phyloP scores from a whole-genome alignment of 768 basidiomycete species.

The Gelatoporia subvermispora region DNA sequence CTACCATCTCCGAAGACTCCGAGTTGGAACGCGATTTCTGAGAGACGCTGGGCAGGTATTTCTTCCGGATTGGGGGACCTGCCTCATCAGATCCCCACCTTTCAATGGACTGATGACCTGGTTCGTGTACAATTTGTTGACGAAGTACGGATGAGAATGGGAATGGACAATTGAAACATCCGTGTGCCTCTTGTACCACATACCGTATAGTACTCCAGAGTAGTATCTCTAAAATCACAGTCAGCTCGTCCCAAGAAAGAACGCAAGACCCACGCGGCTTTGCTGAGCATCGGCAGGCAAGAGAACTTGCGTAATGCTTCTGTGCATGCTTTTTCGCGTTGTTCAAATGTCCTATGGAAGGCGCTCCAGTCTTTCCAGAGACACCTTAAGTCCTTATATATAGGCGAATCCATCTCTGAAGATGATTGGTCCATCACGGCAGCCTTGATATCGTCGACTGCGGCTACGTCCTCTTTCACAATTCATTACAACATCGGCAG shows the following conservation, averaged over 20 bases:
- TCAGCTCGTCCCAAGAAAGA: not conserved
- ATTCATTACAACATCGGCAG: not conserved
- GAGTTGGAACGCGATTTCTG: constrained; percentile 10
- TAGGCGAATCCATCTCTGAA: not conserved
- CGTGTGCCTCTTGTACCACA: not conserved
- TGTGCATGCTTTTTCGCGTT: not conserved
- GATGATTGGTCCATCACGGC: not conserved
- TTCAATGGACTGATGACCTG: constrained; percentile 1
- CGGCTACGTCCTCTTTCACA: not conserved
- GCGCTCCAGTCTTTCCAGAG: constrained; percentile 11
- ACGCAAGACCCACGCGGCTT: constrained; percentile 1
- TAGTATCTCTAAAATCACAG: not conserved
- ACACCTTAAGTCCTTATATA: not conserved
- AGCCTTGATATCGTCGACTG: not conserved
- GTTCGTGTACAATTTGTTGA: constrained; percentile 8
- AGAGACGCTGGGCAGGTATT: not conserved
- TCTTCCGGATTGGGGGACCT: not conserved
- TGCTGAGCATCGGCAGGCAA: constrained; percentile 4
- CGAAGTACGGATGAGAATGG: not conserved
- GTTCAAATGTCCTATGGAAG: not conserved
- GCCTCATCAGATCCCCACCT: not conserved
- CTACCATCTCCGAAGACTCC: constrained; percentile 19
- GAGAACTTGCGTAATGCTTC: not conserved
- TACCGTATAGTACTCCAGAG: constrained; percentile 6
- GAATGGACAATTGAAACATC: too few species aligned